Percentiles rank a stretch among this genome's conserved stretches.
Evolutionary conservation across 495 filamentous ascomycete species (phyloP).

Genomic region (Neurospora tetrasperma): DNA sequence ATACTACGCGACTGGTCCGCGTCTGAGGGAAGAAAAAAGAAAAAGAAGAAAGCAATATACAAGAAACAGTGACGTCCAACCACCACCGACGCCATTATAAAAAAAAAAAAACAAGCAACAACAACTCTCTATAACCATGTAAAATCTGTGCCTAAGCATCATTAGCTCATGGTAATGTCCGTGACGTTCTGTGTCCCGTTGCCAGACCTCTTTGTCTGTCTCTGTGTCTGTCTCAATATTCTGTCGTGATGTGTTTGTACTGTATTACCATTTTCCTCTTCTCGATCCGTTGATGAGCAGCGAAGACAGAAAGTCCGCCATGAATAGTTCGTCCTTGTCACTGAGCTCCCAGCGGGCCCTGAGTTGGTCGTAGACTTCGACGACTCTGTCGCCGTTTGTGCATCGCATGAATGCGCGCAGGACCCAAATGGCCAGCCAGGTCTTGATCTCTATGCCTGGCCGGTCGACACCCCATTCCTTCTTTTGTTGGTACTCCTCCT

Average conservation of each 20-base stretch:
- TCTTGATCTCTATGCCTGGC: conserved; percentile 32
- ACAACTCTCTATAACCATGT: background rate
- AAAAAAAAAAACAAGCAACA: background rate
- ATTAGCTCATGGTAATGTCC: background rate
- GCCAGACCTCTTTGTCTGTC: background rate
- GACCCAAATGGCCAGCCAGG: conserved; percentile 39
- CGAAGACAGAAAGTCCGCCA: conserved; percentile 23
- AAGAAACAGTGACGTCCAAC: background rate
- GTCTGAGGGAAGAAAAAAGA: background rate
- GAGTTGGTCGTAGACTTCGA: conserved; percentile 33
- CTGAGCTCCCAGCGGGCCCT: conserved; percentile 28
- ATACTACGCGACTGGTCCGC: background rate
- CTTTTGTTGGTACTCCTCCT: background rate
- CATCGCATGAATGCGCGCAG: conserved; percentile 38
- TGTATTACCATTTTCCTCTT: background rate
- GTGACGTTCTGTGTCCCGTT: background rate
- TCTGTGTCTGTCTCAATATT: background rate
- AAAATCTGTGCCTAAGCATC: background rate
- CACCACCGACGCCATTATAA: background rate
- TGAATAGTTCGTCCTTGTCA: conserved; percentile 23
- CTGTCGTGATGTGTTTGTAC: background rate
- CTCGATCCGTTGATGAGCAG: conserved; percentile 4
- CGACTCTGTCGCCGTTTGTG: conserved; percentile 22
- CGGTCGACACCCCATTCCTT: conserved; percentile 4
- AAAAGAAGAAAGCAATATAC: background rate